Evolutionary conservation across 2,329 filamentous ascomycete genomes (phyloP).

Genomic region (Hypoxylon sp.): DNA sequence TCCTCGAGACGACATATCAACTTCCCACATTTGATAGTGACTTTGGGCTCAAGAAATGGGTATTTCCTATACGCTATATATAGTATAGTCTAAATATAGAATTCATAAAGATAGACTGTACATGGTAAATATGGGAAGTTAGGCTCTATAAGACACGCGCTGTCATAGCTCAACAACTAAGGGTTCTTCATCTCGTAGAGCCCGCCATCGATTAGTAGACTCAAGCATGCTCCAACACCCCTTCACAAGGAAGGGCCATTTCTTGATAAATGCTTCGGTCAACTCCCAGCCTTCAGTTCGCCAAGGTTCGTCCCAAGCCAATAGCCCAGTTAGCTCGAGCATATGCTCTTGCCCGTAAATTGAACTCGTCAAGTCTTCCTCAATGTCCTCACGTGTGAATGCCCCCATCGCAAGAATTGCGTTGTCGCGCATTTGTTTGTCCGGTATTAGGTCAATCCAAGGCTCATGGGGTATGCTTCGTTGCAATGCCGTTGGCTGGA

Average conservation of each 20-base stretch:
- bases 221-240: constrained; percentile 55
- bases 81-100: not conserved
- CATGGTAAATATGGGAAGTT: not conserved
- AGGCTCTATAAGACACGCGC: not conserved
- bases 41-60: not conserved
- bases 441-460: constrained; percentile 46
- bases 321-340: constrained; percentile 34
- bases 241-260: constrained; percentile 56
- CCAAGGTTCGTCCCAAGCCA: constrained; percentile 59
- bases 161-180: constrained; percentile 38
- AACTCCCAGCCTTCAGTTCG: constrained; percentile 58
- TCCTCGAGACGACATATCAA: no score
- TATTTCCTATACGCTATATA: not conserved
- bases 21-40: no score
- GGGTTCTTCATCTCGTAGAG: constrained; percentile 45
- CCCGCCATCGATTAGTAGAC: constrained; percentile 59
- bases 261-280: constrained; percentile 55
- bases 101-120: not conserved
- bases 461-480: constrained; percentile 43
- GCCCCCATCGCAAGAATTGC: constrained; percentile 32
- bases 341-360: constrained; percentile 25
- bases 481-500: constrained; percentile 47
- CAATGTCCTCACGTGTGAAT: constrained; percentile 37
- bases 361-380: constrained; percentile 34
- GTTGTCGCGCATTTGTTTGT: constrained; percentile 45